phyloP scores from a whole-genome alignment of 495 filamentous ascomycete genomes.

The Aspergillus hancockii region DNA sequence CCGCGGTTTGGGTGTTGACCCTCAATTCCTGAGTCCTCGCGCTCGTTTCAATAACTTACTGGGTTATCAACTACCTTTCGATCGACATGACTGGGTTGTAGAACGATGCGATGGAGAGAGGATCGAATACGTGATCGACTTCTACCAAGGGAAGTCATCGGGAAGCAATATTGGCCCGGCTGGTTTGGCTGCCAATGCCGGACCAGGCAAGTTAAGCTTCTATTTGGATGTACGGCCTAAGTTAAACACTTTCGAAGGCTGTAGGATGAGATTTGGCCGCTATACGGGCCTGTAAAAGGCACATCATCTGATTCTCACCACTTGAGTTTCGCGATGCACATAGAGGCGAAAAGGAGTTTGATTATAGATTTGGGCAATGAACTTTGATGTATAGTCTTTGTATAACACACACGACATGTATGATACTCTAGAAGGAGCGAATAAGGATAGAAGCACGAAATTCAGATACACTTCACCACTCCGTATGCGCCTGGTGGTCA shows the following conservation, averaged over 20 bases:
- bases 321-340: constrained; percentile 18
- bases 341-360: constrained; percentile 34
- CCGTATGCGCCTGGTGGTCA: constrained; percentile 20
- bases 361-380: constrained; percentile 25
- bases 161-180: constrained; percentile 19
- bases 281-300: constrained; percentile 55
- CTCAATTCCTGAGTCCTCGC: constrained; percentile 72
- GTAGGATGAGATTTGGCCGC: constrained; percentile 73
- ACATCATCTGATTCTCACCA: constrained; percentile 5
- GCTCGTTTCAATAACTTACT: constrained; percentile 78
- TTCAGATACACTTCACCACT: constrained; percentile 21
- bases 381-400: constrained; percentile 37
- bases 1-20: constrained; percentile 62
- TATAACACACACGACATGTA: constrained; percentile 43
- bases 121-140: constrained; percentile 97
- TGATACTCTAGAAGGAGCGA: constrained; percentile 28
- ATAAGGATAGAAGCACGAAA: constrained; percentile 19
- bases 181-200: constrained; percentile 45
- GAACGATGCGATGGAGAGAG: constrained; percentile 81
- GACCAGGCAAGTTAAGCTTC: constrained; percentile 75
- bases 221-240: constrained; percentile 95
- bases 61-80: constrained; percentile 89
- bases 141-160: constrained; percentile 75
- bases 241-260: constrained; percentile 86
- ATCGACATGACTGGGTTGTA: constrained; percentile 96